Percentiles rank a stretch among this genome's conserved stretches.
Evolutionary conservation across 352 stramenopile genomes (phyloP).

Genomic region (Halophytophthora polymorphica): DNA sequence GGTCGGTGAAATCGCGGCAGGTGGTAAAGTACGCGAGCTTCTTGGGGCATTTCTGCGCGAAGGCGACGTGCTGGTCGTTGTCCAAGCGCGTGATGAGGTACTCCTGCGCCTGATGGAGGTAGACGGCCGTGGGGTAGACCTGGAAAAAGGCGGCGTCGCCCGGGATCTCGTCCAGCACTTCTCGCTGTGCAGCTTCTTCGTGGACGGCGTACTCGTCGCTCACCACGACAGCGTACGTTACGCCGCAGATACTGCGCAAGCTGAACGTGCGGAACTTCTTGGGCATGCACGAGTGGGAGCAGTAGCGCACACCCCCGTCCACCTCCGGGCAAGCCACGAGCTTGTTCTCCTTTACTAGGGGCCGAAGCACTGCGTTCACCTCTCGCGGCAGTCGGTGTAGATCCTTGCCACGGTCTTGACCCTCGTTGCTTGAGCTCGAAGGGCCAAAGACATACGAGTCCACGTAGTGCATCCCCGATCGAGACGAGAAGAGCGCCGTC

Average conservation of each 20-base stretch:
- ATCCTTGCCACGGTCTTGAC: neutral
- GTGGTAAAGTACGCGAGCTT: conserved; percentile 88
- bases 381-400: conserved; percentile 5
- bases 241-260: conserved; percentile 65
- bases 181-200: conserved; percentile 18
- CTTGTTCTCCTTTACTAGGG: conserved; percentile 40
- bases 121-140: conserved; percentile 89
- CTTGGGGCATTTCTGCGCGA: conserved; percentile 51
- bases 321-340: conserved; percentile 32
- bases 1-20: conserved; percentile 82
- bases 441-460: conserved; percentile 63
- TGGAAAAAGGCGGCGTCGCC: conserved; percentile 89
- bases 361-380: conserved; percentile 11
- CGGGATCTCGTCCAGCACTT: conserved; percentile 85
- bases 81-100: conserved; percentile 90
- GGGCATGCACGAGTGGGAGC: conserved; percentile 56
- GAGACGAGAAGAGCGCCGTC: conserved; percentile 77
- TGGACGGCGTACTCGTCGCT: conserved; percentile 38
- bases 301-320: conserved; percentile 39
- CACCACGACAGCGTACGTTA: conserved; percentile 63
- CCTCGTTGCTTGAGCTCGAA: neutral
- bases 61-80: conserved; percentile 57
- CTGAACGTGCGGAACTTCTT: conserved; percentile 57
- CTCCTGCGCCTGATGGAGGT: conserved; percentile 89
- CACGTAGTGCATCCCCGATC: conserved; percentile 55